Evolutionary conservation across 1,284 basidiomycete genomes (phyloP).

Genomic region (Mycena citricolor): DNA sequence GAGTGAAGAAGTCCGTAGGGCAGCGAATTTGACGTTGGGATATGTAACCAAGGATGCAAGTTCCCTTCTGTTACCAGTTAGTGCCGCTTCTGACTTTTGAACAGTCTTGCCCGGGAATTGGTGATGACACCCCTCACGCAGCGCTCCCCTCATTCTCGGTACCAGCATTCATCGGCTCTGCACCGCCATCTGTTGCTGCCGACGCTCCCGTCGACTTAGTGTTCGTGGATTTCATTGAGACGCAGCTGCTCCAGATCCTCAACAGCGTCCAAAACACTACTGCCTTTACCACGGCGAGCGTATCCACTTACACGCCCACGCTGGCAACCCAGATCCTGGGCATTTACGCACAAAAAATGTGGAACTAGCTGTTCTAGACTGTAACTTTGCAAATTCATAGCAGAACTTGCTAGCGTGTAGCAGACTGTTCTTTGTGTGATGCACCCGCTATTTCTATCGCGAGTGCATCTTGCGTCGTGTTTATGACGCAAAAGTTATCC

Average conservation of each 20-base stretch:
- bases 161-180: constrained; percentile 62
- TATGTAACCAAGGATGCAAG: constrained; percentile 74
- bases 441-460: no score
- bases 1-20: constrained; percentile 11
- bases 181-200: constrained; percentile 46
- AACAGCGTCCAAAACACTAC: constrained; percentile 54
- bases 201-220: constrained; percentile 64
- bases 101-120: constrained; percentile 68
- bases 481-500: no score
- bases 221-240: constrained; percentile 66
- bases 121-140: constrained; percentile 65
- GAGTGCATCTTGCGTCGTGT: no score
- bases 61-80: constrained; percentile 11
- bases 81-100: constrained; percentile 31
- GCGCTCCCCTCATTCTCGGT: constrained; percentile 54
- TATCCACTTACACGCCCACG: constrained; percentile 49
- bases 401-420: no score
- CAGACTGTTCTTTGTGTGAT: no score
- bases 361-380: no score
- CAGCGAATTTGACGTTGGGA: constrained; percentile 56
- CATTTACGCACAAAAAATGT: constrained; percentile 56
- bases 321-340: constrained; percentile 54
- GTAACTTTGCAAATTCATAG: no score
- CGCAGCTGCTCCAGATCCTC: constrained; percentile 49
- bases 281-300: constrained; percentile 52